Evolutionary conservation across 2,329 filamentous ascomycete genomes (phyloP), one percentile per base, ranked within the genome.

Genomic region (Colletotrichum lupini): DNA sequence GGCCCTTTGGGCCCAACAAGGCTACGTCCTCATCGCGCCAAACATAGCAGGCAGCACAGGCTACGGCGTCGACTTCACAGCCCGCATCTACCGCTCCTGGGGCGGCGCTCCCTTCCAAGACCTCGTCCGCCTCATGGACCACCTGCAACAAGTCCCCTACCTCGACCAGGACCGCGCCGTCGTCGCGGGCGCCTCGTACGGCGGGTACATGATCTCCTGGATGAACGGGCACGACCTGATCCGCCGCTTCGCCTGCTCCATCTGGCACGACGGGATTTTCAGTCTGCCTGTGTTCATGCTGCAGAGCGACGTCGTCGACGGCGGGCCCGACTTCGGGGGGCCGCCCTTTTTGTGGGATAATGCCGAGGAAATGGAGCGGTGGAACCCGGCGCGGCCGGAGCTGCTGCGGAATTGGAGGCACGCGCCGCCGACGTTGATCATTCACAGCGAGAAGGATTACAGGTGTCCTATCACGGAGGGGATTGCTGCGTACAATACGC

Each of bases 381-480:
- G 83, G 81, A 88, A 89, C 73, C 87, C 88, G 1, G 82, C 86
- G 2, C 82, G 84, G 1, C 79, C 81, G 1, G 79, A 83, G 61
- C 81, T 86, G 16, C 83, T 90, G 58, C 78, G 85, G 19, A 86
- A 92, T 71, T 95, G 93, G 92, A 81, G 84, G 5, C 92, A 77
- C 75, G 83, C 82, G 16, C 82, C 92, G 1, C 93, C 93, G 6
- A 92, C 94, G 77, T 85, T 95, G 52, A 87, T 95, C 72, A 91
- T 95, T 52, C 93, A 95, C 82, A 92, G 88, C 75, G 91, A 92
- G 75, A 85, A 90, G 56, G 93, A 95, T 79, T 94, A 92, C 77
- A 87, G 92, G 7, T 81, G 77, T 65, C 79, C 82, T 5, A 73
- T 84, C 5, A 82, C 82, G 0, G 82, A 85, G 79, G 93, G 93